Conservation (phyloP, 2,329 filamentous ascomycete genomes). For the Coleophoma eucalyptorum region DNA sequence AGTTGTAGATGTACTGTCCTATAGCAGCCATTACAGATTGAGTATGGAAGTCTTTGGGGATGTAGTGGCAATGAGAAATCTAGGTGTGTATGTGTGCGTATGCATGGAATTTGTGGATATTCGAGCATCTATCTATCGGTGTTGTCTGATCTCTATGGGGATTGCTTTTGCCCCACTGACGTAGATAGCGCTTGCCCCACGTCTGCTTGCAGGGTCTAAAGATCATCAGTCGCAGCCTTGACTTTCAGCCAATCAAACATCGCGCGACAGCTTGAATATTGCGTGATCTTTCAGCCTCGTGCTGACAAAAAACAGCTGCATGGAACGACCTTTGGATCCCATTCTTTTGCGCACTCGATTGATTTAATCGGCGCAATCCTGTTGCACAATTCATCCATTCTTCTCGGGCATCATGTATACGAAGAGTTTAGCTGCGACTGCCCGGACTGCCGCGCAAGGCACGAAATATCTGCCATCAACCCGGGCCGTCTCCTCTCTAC, state of each 20-base stretch:
- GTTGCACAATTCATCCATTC: not conserved
- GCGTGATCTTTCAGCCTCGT: not conserved
- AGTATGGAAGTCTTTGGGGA: not conserved
- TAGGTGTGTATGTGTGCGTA: too few relatives aligned
- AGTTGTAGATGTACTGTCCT: constrained; percentile 1
- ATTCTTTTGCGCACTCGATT: too few relatives aligned
- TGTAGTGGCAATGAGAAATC: not conserved
- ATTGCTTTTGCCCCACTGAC: not conserved
- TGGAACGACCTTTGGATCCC: too few relatives aligned
- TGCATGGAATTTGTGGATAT: too few relatives aligned
- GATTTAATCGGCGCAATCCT: too few relatives aligned
- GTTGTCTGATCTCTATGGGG: too few relatives aligned
- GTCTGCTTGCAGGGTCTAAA: not conserved
- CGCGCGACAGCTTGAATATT: not conserved
- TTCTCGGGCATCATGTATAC: constrained; percentile 16
- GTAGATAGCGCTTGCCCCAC: not conserved
- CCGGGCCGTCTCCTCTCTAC: constrained; percentile 10
- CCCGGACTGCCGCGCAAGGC: constrained; percentile 13
- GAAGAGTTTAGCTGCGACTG: constrained; percentile 14
- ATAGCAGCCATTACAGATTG: not conserved
- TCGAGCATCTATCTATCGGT: too few relatives aligned
- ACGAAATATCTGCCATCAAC: constrained; percentile 6
- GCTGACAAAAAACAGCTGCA: not conserved
- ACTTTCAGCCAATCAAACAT: not conserved
- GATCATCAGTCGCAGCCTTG: too few relatives aligned